Conservation (phyloP, 495 filamentous ascomycete species). For the Penicillium malachiteum region DNA sequence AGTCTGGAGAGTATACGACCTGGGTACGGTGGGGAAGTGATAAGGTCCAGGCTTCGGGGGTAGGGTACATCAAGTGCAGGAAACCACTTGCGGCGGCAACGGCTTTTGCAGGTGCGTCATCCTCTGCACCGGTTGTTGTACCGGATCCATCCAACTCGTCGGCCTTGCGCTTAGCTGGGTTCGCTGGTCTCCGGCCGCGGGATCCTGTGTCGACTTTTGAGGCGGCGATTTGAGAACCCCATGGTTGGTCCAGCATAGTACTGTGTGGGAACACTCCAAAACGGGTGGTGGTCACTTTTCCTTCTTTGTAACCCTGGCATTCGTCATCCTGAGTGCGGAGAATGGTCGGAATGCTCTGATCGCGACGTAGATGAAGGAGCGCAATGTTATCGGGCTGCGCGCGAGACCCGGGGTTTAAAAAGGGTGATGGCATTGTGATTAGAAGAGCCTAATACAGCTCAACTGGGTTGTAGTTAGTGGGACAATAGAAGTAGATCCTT, state of each 20-base stretch:
- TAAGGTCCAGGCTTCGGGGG: slow-evolving; percentile 88
- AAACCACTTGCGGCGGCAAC: slow-evolving; percentile 76
- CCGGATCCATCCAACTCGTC: slow-evolving; percentile 37
- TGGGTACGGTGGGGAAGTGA: slow-evolving; percentile 92
- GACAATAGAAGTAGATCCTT: too few species aligned
- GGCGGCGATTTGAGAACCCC: slow-evolving; percentile 88
- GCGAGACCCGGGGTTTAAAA: slow-evolving; percentile 61
- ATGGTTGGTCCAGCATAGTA: slow-evolving; percentile 76
- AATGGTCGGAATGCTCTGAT: slow-evolving; percentile 72
- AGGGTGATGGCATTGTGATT: slow-evolving; percentile 58
- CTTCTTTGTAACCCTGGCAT: slow-evolving; percentile 72
- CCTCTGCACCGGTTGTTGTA: slow-evolving; percentile 24
- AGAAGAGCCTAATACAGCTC: background rate
- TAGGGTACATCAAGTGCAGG: slow-evolving; percentile 84
- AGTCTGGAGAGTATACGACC: slow-evolving; percentile 96
- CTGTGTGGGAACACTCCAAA: slow-evolving; percentile 94
- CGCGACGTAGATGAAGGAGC: slow-evolving; percentile 80
- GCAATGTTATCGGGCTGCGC: slow-evolving; percentile 61
- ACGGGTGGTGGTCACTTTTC: slow-evolving; percentile 84
- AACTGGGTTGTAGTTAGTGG: too few species aligned
- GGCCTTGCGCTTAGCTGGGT: slow-evolving; percentile 52
- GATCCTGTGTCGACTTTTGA: slow-evolving; percentile 89
- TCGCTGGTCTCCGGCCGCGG: slow-evolving; percentile 53
- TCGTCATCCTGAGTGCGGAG: slow-evolving; percentile 59
- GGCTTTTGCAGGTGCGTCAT: slow-evolving; percentile 29